Evolutionary conservation across 176 grass and related monocot species (phyloP).

Genomic region (Oryza punctata): DNA sequence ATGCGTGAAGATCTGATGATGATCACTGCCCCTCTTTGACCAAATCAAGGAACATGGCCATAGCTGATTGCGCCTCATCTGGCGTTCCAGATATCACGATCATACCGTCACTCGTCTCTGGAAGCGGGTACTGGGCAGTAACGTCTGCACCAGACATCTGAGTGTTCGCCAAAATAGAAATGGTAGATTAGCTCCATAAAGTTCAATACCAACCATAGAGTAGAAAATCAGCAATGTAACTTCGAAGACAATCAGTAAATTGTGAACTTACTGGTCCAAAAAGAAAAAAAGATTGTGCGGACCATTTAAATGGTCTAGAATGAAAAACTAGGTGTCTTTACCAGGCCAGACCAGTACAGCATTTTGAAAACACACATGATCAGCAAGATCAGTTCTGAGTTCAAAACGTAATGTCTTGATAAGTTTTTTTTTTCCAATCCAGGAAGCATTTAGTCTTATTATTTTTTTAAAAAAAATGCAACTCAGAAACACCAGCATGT

Average conservation of each 20-base stretch:
- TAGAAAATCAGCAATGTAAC: not conserved
- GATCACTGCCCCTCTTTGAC: no score
- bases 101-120: no score
- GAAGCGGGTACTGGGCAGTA: not conserved
- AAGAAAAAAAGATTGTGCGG: no score
- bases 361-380: not conserved
- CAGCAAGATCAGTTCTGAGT: not conserved
- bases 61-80: constrained; percentile 21
- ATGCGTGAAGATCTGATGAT: no score
- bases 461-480: not conserved
- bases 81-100: not conserved
- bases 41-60: no score
- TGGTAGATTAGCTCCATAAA: not conserved
- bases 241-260: not conserved
- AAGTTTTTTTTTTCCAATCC: not conserved
- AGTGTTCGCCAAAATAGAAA: not conserved
- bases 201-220: not conserved
- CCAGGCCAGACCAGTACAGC: not conserved
- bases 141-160: constrained; percentile 48
- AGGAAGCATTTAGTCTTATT: not conserved
- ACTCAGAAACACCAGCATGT: not conserved
- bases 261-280: no score
- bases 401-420: constrained; percentile 4
- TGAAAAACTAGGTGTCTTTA: not conserved
- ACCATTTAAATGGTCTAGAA: not conserved